phyloP scores from a whole-genome alignment of 805 yeast species.

The Komagataella pastoris region DNA sequence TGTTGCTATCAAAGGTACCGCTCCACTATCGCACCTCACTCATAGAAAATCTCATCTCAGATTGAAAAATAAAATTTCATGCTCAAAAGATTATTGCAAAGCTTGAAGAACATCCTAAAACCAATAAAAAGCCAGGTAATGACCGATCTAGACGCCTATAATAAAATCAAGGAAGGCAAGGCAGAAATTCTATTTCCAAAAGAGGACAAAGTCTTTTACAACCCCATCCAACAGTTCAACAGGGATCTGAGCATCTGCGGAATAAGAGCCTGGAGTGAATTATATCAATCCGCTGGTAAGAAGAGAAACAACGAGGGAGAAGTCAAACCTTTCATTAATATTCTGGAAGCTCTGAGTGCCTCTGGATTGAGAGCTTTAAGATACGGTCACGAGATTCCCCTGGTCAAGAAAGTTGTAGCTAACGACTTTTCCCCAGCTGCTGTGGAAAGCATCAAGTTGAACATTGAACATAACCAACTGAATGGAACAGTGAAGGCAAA shows the following conservation, averaged over 20 bases:
- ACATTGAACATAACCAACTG: conserved; percentile 55
- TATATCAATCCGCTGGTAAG: conserved; percentile 25
- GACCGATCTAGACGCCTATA: conserved; percentile 13
- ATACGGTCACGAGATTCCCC: conserved; percentile 84
- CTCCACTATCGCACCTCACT: background rate
- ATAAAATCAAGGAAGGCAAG: conserved; percentile 53
- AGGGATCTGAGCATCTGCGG: conserved; percentile 80
- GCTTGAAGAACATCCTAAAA: background rate
- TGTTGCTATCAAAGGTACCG: too few species aligned
- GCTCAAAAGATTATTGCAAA: background rate
- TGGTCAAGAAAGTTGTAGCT: conserved; percentile 63
- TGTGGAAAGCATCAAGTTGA: conserved; percentile 63
- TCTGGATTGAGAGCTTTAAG: conserved; percentile 91
- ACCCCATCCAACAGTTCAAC: conserved; percentile 94
- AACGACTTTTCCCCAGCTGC: conserved; percentile 85
- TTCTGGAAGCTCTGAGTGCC: conserved; percentile 87
- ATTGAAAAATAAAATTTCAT: background rate
- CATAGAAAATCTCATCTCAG: background rate
- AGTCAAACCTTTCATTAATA: conserved; percentile 37
- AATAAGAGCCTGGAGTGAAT: conserved; percentile 74
- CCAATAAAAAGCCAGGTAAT: background rate
- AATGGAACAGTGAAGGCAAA: conserved; percentile 45
- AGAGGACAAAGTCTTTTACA: conserved; percentile 67
- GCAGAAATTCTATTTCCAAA: conserved; percentile 78
- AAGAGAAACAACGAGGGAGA: conserved; percentile 3